Percentiles rank a stretch among this genome's conserved stretches.
Evolutionary conservation across 148 eudicot genomes (phyloP).

Genomic region (Nepenthes gracilis): DNA sequence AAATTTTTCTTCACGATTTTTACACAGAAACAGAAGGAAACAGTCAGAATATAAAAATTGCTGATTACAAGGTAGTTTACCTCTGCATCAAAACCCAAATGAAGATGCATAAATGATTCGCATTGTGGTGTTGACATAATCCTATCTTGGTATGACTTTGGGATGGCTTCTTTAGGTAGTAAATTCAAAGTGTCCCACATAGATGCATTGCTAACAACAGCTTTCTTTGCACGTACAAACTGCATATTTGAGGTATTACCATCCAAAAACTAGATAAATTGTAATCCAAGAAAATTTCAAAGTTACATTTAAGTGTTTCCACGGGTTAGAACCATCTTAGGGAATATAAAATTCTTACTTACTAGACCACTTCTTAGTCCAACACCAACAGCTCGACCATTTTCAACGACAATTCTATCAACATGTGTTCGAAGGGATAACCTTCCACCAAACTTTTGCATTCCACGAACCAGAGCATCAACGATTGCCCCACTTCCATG

Average conservation of each 20-base stretch:
- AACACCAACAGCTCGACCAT: constrained; percentile 90
- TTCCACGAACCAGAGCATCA: constrained; percentile 84
- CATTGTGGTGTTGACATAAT: constrained; percentile 70
- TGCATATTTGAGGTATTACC: constrained; percentile 18
- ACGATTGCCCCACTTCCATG: constrained; percentile 86
- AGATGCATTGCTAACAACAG: constrained; percentile 95
- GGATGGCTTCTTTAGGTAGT: constrained; percentile 60
- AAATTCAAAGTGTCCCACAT: constrained; percentile 95
- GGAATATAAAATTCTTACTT: constrained; percentile 9
- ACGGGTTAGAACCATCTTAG: too few species aligned
- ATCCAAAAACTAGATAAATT: background rate
- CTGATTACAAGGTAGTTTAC: constrained; percentile 18
- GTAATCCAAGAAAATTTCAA: background rate
- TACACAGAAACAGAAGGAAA: background rate
- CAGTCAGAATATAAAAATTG: background rate
- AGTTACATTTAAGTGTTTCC: background rate
- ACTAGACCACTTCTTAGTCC: constrained; percentile 87
- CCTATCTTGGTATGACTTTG: constrained; percentile 53
- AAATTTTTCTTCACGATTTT: background rate
- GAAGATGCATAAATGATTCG: constrained; percentile 98
- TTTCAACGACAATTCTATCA: constrained; percentile 69
- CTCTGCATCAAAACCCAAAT: constrained; percentile 94
- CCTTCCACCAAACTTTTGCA: constrained; percentile 79
- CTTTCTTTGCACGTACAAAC: constrained; percentile 91
- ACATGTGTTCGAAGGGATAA: constrained; percentile 78